Base-by-base conservation (phyloP, 1,139 yeast genomes). In the Protomyces gravidus region DNA sequence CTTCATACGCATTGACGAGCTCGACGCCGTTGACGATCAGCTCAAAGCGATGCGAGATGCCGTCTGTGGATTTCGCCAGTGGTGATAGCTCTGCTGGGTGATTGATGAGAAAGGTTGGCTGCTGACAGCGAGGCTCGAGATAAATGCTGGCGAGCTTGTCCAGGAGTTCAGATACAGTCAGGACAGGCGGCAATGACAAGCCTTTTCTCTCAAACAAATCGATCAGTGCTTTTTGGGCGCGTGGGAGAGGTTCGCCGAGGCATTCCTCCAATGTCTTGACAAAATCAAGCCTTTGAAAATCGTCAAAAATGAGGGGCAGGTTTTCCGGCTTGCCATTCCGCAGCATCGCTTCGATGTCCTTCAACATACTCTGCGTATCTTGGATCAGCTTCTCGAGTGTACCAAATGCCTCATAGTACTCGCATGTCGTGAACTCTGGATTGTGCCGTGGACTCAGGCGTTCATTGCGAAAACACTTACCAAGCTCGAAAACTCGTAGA, bases 391-490 rank as follows among this genome's bases (percentile, higher is more conserved):
- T 96, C 68, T 86, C 86, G 65, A 90, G 90, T 71, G 90, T 95
- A 56, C 95, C 94, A 70, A 86, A 92, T 23, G 96, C 95, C 75
- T 89, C 90, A 75, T 92, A 92, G 75, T 89, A 89, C 76, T 92
- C 98, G 77, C 97, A 86, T 59, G 97, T 89, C 68, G 98, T 90
- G 78, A 92, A 92, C 76, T 92, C 98, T 50, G 97, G 97, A 78
- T 92, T 92, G 76, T 92, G 98, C 59, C 97, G 89, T 82, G 88
- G 81, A 75, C 92, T 98, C 63, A 92, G 89, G 76, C 97, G 97
- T 77, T 92, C 98, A 72, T 92, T 92, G 82, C 98, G 87, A 79
- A 92, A 92, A 77, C 90, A 97, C 78, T 97, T 89, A 65, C 98
- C 98, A 70, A 92, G 90, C 78, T 92, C 98, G 74, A 90, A 92